Evolutionary conservation across 108 stramenopile genomes (phyloP).

Genomic region (Thalassiosira profunda): DNA sequence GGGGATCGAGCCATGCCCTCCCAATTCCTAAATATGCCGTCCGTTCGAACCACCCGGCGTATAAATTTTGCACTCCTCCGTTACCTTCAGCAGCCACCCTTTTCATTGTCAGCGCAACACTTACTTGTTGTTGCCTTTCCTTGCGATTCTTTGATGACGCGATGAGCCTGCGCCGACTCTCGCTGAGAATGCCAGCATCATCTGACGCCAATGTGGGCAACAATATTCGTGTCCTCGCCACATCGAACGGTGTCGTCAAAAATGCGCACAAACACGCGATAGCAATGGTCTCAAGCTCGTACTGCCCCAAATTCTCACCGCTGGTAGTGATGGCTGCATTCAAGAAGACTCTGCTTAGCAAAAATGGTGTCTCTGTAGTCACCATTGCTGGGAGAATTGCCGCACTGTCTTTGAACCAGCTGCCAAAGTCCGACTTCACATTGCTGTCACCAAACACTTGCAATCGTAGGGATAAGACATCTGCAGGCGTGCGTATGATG

Average conservation of each 20-base stretch:
- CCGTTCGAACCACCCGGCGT: conserved; percentile 84
- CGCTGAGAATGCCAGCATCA: too few species aligned
- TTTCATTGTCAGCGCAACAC: conserved; percentile 59
- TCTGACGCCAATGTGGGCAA: conserved; percentile 58
- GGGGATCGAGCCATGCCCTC: conserved; percentile 86
- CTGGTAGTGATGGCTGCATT: conserved; percentile 68
- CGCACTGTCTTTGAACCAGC: conserved; percentile 74
- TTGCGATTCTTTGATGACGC: conserved; percentile 38
- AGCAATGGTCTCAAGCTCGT: conserved; percentile 63
- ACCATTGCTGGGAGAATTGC: conserved; percentile 67
- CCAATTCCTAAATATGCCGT: conserved; percentile 79
- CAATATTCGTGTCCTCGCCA: conserved; percentile 79
- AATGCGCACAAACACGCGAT: conserved; percentile 71
- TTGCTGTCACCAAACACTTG: conserved; percentile 56
- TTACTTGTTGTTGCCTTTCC: conserved; percentile 23
- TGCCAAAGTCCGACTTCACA: conserved; percentile 55
- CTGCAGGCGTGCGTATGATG: conserved; percentile 75
- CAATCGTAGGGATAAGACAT: conserved; percentile 68
- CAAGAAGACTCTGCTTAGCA: conserved; percentile 68
- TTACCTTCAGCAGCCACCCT: conserved; percentile 66
- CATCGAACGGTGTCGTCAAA: conserved; percentile 90
- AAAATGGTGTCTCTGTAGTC: conserved; percentile 58
- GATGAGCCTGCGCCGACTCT: conserved; percentile 17
- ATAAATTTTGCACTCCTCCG: conserved; percentile 76
- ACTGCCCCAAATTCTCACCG: conserved; percentile 62